Conservation (phyloP, 2,329 filamentous ascomycete species). For the Sporothrix variecibatus region DNA sequence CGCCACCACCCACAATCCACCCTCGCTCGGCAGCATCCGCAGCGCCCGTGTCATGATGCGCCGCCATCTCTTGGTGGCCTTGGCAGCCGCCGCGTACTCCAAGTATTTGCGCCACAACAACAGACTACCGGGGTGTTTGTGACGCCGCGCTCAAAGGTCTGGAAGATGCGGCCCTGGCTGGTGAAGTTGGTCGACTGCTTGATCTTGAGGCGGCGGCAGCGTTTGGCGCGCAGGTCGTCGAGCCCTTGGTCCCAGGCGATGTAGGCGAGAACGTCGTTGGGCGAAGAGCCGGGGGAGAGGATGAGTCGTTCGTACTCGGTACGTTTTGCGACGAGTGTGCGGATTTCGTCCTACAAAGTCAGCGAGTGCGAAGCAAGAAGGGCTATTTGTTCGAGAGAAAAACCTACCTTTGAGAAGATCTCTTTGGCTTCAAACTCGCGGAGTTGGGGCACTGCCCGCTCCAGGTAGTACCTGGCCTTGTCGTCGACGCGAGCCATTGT, state of each 20-base stretch:
- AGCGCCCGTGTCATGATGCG: conserved; percentile 68
- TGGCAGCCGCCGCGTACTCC: conserved; percentile 71
- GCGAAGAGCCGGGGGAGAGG: conserved; percentile 74
- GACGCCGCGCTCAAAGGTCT: conserved; percentile 84
- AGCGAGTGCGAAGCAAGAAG: conserved; percentile 9
- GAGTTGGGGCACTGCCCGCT: conserved; percentile 88
- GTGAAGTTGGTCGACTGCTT: conserved; percentile 67
- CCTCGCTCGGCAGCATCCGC: conserved; percentile 80
- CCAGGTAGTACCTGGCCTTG: conserved; percentile 92
- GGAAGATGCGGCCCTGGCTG: conserved; percentile 81
- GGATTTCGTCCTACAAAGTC: conserved; percentile 74
- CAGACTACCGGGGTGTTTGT: conserved; percentile 77
- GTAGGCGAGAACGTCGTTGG: conserved; percentile 82
- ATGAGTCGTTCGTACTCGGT: conserved; percentile 92
- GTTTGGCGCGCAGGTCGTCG: conserved; percentile 77
- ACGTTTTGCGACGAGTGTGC: conserved; percentile 82
- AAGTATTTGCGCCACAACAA: conserved; percentile 90
- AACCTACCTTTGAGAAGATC: conserved; percentile 74
- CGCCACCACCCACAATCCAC: conserved; percentile 84
- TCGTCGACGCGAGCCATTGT: conserved; percentile 82
- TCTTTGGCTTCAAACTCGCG: conserved; percentile 90
- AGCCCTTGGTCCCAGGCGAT: conserved; percentile 69
- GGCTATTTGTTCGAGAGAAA: neutral
- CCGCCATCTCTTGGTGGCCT: conserved; percentile 66
- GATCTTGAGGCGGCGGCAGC: conserved; percentile 78